Conservation (phyloP, 495 filamentous ascomycete species). For the Aspergillus kassunensis region DNA sequence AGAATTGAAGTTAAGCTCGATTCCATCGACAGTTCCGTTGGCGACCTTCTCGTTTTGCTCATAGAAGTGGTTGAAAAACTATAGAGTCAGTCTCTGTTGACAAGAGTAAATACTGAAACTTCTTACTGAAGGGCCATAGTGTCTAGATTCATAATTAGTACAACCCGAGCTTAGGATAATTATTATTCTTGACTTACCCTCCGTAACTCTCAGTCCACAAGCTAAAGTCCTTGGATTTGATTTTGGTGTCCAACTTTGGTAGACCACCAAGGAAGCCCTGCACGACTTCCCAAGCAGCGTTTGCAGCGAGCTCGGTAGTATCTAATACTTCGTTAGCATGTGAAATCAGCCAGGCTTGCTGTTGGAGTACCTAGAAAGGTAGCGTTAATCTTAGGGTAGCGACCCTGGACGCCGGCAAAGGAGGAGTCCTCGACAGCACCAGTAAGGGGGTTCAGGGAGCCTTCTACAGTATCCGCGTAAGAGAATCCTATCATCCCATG, state of each 20-base stretch:
- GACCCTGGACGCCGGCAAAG: constrained; percentile 40
- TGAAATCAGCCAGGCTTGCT: not conserved
- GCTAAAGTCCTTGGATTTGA: constrained; percentile 50
- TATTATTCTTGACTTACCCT: constrained; percentile 43
- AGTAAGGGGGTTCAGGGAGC: constrained; percentile 43
- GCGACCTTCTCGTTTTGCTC: constrained; percentile 55
- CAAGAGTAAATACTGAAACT: constrained; percentile 12
- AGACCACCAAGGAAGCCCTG: constrained; percentile 54
- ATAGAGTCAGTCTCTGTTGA: constrained; percentile 8
- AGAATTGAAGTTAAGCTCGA: constrained; percentile 45
- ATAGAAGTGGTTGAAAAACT: constrained; percentile 55
- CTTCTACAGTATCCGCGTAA: constrained; percentile 38
- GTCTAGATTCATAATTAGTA: constrained; percentile 24
- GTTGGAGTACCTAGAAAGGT: constrained; percentile 35
- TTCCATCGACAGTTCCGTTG: constrained; percentile 34
- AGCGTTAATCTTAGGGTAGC: constrained; percentile 46
- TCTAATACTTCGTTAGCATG: constrained; percentile 22
- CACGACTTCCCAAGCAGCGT: constrained; percentile 54
- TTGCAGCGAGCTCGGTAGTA: constrained; percentile 52
- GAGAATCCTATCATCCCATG: constrained; percentile 45
- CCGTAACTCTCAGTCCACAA: constrained; percentile 57
- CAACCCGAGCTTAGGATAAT: not conserved
- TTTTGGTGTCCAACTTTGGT: constrained; percentile 43
- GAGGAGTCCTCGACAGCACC: constrained; percentile 41
- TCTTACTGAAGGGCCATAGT: constrained; percentile 49